Conservation (phyloP, 768 basidiomycete genomes). For the Dacryopinax primogenitus region DNA sequence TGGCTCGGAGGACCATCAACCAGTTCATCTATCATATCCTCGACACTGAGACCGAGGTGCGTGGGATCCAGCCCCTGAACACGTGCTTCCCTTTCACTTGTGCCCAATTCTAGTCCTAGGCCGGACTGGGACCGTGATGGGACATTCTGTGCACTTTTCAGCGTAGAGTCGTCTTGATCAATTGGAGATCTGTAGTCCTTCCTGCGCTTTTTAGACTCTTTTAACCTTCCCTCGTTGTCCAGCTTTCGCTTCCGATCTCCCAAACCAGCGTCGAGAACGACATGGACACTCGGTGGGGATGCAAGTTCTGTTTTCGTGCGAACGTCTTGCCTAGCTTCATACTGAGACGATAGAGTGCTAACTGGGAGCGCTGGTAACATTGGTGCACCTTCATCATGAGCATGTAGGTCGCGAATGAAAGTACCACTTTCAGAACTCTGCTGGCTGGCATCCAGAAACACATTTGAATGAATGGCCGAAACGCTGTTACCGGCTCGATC, state of each 20-base stretch:
- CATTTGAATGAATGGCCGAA: background rate
- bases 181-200: background rate
- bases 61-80: background rate
- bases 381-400: background rate
- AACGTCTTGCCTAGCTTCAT: background rate
- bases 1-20: background rate
- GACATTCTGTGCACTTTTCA: background rate
- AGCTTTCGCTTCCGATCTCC: background rate
- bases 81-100: background rate
- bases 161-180: background rate
- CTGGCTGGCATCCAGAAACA: background rate
- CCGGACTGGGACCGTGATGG: background rate
- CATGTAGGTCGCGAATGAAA: background rate
- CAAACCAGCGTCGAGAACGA: background rate
- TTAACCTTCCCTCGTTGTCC: background rate
- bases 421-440: background rate
- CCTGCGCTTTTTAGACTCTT: background rate
- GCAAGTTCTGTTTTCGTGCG: background rate
- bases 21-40: constrained; percentile 1
- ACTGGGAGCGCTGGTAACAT: background rate
- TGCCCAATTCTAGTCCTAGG: background rate
- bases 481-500: background rate
- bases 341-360: background rate
- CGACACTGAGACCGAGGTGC: background rate
- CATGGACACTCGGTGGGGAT: background rate